Percentiles rank a stretch among this genome's conserved stretches.
Conservation (phyloP, 495 filamentous ascomycete genomes). For the Neurospora sp. region DNA sequence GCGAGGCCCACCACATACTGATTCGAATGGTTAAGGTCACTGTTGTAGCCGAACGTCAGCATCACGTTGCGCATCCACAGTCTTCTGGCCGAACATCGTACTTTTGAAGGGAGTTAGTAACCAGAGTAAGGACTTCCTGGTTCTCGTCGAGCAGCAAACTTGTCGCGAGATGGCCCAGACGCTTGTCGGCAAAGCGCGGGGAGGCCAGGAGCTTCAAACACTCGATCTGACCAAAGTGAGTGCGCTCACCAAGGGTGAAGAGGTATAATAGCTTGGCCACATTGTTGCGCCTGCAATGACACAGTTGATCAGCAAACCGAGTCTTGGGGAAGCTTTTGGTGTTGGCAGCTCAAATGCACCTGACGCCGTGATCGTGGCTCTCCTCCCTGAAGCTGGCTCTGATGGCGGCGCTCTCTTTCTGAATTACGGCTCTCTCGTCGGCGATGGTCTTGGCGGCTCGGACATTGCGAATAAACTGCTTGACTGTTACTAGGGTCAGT, state of each 20-base stretch:
- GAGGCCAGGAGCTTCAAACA: slow-evolving; percentile 95
- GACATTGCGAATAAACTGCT: slow-evolving; percentile 99
- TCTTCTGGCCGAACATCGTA: slow-evolving; percentile 28
- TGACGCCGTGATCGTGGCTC: slow-evolving; percentile 78
- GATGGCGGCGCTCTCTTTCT: slow-evolving; percentile 97
- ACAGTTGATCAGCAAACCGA: slow-evolving; percentile 8
- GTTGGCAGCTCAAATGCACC: slow-evolving; percentile 41
- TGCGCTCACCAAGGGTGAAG: slow-evolving; percentile 95
- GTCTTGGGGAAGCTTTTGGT: not conserved
- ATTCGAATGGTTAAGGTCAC: slow-evolving; percentile 93
- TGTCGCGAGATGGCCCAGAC: slow-evolving; percentile 88
- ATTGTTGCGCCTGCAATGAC: slow-evolving; percentile 77
- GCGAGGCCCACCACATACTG: slow-evolving; percentile 97
- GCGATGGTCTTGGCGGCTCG: slow-evolving; percentile 97
- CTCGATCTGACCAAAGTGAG: slow-evolving; percentile 99
- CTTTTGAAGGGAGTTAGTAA: slow-evolving; percentile 97
- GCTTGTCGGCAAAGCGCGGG: slow-evolving; percentile 95
- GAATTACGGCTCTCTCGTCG: slow-evolving; percentile 93
- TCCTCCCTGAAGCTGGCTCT: slow-evolving; percentile 95
- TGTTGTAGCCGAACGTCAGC: slow-evolving; percentile 34
- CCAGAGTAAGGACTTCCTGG: slow-evolving; percentile 91
- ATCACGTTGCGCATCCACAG: not conserved
- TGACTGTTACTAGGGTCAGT: slow-evolving; percentile 49
- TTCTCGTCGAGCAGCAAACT: slow-evolving; percentile 97
- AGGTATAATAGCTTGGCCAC: slow-evolving; percentile 97